These are phyloP conservation scores for Fusarium sp. DNA, from an alignment of 2,329 filamentous ascomycete species.

Conservation along the genomic window DNA sequence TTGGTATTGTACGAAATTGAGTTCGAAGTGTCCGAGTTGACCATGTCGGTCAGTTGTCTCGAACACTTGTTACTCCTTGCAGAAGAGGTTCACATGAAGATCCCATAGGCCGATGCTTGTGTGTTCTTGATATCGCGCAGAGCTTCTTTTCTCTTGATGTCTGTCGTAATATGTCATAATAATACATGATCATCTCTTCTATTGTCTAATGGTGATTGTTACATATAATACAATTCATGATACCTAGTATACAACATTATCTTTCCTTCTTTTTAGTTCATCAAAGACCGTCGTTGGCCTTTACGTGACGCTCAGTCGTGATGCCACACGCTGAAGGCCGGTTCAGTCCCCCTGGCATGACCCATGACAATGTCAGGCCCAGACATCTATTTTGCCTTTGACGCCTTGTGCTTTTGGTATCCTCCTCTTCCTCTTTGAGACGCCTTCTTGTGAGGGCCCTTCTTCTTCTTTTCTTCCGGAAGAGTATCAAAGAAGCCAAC, in stretches of 20 bases:
- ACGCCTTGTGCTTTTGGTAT: not conserved
- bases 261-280: not conserved
- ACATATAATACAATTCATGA: constrained; percentile 33
- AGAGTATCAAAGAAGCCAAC: constrained; percentile 19
- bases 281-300: not conserved
- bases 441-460: not conserved
- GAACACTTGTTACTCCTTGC: not conserved
- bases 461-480: not conserved
- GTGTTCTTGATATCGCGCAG: not conserved
- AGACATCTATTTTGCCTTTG: not conserved
- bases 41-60: too few relatives aligned
- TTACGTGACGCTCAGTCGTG: not conserved
- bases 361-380: not conserved
- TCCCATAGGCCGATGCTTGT: not conserved
- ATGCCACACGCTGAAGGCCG: not conserved
- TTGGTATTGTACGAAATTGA: too few relatives aligned
- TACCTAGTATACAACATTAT: constrained; percentile 15
- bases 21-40: too few relatives aligned
- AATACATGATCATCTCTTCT: not conserved
- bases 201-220: constrained; percentile 22
- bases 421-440: not conserved
- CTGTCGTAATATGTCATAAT: not conserved
- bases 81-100: not conserved
- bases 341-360: not conserved
- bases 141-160: not conserved